phyloP scores from a whole-genome alignment of 139 green algal species.

The Auxenochlorella pyrenoidosa region DNA sequence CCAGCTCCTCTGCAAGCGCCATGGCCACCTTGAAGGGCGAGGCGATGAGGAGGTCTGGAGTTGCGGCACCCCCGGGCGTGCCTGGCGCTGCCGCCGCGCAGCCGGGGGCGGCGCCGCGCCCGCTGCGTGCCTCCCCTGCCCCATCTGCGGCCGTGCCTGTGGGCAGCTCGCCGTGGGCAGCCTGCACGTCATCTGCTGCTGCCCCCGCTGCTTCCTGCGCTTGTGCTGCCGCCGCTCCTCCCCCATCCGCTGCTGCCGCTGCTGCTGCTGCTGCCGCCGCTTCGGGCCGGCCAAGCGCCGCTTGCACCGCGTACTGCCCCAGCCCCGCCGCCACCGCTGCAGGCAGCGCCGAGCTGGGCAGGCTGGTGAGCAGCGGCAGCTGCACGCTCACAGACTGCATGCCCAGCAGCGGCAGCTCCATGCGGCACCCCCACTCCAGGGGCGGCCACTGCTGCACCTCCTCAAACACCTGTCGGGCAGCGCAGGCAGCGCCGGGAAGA shows the following conservation, averaged over 20 bases:
- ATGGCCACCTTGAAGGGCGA: slow-evolving; percentile 8
- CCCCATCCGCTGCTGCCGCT: neutral
- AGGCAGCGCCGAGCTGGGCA: slow-evolving; percentile 26
- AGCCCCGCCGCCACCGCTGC: slow-evolving; percentile 8
- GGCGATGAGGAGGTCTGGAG: neutral
- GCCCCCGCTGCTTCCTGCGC: neutral
- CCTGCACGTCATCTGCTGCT: neutral
- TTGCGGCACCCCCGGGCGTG: neutral
- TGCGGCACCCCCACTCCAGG: slow-evolving; percentile 24
- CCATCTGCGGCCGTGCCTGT: too few relatives aligned
- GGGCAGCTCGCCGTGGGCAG: too few relatives aligned
- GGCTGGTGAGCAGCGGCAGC: slow-evolving; percentile 31
- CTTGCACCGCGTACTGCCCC: neutral
- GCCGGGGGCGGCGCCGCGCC: neutral
- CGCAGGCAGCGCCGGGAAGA: too few relatives aligned
- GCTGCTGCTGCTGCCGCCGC: neutral
- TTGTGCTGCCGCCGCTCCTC: neutral
- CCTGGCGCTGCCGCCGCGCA: neutral
- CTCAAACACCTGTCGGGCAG: slow-evolving; percentile 51
- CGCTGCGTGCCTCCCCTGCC: neutral
- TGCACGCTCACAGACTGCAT: neutral
- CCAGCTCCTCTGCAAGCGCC: slow-evolving; percentile 37
- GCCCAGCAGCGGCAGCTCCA: slow-evolving; percentile 30
- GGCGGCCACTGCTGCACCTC: slow-evolving; percentile 54
- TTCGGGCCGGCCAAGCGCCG: neutral